Base-by-base conservation (phyloP, 441 rosid genomes). In the Corymbia calophylla region DNA sequence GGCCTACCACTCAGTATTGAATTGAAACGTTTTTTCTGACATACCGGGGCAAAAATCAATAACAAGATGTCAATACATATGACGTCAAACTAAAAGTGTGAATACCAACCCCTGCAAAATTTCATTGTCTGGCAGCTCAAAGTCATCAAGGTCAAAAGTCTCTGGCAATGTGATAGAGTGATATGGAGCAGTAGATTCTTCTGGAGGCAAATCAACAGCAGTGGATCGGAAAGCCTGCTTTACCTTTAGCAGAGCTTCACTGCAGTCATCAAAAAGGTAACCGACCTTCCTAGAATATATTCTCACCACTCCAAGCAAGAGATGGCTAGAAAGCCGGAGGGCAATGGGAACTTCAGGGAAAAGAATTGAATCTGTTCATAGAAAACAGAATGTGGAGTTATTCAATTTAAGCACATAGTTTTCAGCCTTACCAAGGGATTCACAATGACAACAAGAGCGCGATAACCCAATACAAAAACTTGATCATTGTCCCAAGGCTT, bases 201-300 rank as follows among this genome's bases (percentile, higher is more conserved):
- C 99, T 17, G 99, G 99, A 3, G 99, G 99, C 90, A 98, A 93
- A 94, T 98, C 99, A 93, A 98, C 99, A 27, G 99, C 99, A 91
- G 98, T 93, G 91, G 99, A 97, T 88, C 99, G 99, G 92, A 98
- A 98, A 91, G 99, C 99, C 93, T 98, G 99, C 95, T 97, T 98
- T 90, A 98, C 90, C 95, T 98, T 97, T 55, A 97, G 98, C 94
- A 98, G 94, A 91, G 99, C 99, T 92, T 98, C 99, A 86, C 99
- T 98, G 95, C 99, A 98, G 93, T 98, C 99, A 93, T 98, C 99
- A n/a, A 98, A 98, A 91, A 98, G 99, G 95, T 98, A 98, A 94
- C 93, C 95, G 91, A 98, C 99, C 97, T 98, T 98, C 92, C 97
- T 95, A 91, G 98, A 96, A 91, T 98, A 98, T 93, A 98, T 98